Base-by-base conservation (phyloP, 129 eudicot species). In the Arctium lappa region DNA sequence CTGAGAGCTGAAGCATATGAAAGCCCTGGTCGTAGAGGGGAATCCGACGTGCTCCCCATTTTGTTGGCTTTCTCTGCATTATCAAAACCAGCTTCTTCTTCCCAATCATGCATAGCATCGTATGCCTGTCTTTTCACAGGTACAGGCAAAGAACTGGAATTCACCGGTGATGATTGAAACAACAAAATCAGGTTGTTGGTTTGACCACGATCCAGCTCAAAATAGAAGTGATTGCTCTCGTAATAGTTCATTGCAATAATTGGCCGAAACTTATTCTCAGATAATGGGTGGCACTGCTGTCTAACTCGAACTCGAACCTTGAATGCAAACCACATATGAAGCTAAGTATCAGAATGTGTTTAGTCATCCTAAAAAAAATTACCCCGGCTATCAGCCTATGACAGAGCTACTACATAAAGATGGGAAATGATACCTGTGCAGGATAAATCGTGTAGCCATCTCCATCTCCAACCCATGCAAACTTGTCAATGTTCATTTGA, bases 161-260 rank as follows among this genome's bases (percentile, higher is more conserved):
- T 70, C 27, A 60, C 46, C 0, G 90, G 87, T 3, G 84, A 85
- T 66, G 91, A 66, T 72, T 73, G 79, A 71, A 94, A 94, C 68
- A 88, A 18, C 10, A 89, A 62, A 31, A 87, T 79, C 83, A 95
- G 80, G 60, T 85, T 73, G 5, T 73, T 74, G 8, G 88, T 85
- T 39, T 95, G 98, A 66, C 29, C 65, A 77, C n/a, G 83, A 74
- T 95, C 97, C 32, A 95, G 83, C 83, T 92, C 98, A 44, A 95
- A 95, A 89, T 97, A 85, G 18, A 95, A 92, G 8, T 70, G 88
- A 39, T 62, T 76, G 3, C 69, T 84, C 10, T 75, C 83, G 69
- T 86, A 87, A 81, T 95, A 95, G 75, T 95, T 95, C 16, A 7
- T 68, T n/a, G 85, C 85, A 73, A 92, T 86, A 3, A 91, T 34